These are phyloP conservation scores for Magnusiomyces fungicola DNA, from an alignment of 1,139 yeast genomes.

Conservation along the genomic window DNA sequence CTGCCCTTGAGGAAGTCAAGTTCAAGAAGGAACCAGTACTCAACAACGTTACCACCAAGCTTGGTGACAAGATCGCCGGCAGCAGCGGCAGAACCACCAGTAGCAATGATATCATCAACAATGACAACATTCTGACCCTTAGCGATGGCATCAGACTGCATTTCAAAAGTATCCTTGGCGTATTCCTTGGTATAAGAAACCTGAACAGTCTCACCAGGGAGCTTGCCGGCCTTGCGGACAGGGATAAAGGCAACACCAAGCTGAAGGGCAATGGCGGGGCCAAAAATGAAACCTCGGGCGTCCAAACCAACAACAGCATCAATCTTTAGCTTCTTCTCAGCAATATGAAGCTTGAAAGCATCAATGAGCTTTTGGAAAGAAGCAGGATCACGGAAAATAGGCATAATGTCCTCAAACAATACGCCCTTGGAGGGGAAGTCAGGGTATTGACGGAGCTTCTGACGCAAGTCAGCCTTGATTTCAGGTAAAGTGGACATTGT, in stretches of 20 bases:
- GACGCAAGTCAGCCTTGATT: constrained; percentile 22
- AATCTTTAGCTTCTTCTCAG: constrained; percentile 48
- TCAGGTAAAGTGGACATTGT: constrained; percentile 8
- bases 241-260: constrained; percentile 89
- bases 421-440: constrained; percentile 94
- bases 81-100: constrained; percentile 93
- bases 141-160: constrained; percentile 68
- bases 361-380: constrained; percentile 72
- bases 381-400: constrained; percentile 77
- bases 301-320: constrained; percentile 93
- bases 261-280: constrained; percentile 89
- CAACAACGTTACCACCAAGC: constrained; percentile 62
- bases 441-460: constrained; percentile 57
- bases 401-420: constrained; percentile 89
- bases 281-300: constrained; percentile 94
- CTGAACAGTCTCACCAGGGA: constrained; percentile 73
- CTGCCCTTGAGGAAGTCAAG: constrained; percentile 92
- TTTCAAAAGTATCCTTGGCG: constrained; percentile 79
- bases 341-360: constrained; percentile 73
- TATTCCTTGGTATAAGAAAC: constrained; percentile 87
- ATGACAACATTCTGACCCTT: constrained; percentile 78
- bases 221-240: constrained; percentile 88
- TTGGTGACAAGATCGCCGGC: constrained; percentile 78
- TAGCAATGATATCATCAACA: constrained; percentile 95
- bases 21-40: constrained; percentile 86